phyloP scores from a whole-genome alignment of 345 rosid species.

The Eucalyptus marginata region DNA sequence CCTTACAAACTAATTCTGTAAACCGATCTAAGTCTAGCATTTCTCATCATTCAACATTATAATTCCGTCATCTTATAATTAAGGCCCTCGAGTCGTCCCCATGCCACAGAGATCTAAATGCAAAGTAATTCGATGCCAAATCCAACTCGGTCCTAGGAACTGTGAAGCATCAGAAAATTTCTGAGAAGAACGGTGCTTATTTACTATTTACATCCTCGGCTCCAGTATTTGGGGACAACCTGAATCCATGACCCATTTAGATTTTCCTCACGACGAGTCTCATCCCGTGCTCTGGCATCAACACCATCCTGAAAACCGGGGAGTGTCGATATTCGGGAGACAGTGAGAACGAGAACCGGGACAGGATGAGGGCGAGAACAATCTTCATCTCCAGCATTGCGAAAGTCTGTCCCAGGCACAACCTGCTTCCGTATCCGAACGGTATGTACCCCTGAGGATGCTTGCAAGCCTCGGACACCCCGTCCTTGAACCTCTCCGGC shows the following conservation, averaged over 20 bases:
- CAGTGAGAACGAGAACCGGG: constrained; percentile 7
- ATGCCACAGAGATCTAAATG: no score
- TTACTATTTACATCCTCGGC: background rate
- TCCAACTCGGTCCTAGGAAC: background rate
- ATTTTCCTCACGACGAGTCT: background rate
- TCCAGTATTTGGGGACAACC: background rate
- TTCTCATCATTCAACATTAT: no score
- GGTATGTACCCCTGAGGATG: constrained; percentile 16
- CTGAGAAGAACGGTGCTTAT: background rate
- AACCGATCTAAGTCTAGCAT: background rate
- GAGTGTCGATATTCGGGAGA: constrained; percentile 18
- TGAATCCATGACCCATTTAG: background rate
- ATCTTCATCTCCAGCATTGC: constrained; percentile 20
- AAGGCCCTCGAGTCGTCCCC: no score
- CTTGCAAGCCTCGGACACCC: constrained; percentile 21
- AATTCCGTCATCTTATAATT: no score
- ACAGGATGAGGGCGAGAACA: constrained; percentile 4
- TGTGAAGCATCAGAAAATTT: background rate
- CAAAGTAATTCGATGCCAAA: background rate
- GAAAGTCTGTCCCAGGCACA: constrained; percentile 22
- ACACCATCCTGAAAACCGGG: constrained; percentile 9
- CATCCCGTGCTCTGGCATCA: constrained; percentile 1
- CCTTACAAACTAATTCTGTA: background rate
- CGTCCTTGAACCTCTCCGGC: constrained; percentile 23
- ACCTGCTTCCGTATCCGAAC: constrained; percentile 16